Base-by-base conservation (phyloP, 2,329 filamentous ascomycete genomes). In the Trichoderma sp. region DNA sequence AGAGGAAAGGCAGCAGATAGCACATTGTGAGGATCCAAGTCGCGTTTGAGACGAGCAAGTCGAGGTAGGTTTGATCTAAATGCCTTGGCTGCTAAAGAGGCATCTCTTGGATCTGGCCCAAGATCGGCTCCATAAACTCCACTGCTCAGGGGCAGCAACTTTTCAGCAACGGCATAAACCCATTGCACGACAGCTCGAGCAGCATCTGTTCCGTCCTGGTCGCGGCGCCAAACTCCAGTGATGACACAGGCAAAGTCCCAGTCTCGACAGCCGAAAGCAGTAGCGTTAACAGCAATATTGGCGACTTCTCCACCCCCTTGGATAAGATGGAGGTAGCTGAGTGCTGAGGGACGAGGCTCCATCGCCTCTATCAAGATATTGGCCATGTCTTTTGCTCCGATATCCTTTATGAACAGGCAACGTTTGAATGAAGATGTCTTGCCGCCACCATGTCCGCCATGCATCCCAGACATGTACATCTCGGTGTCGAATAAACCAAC, bases 381-480 rank as follows among this genome's bases (percentile, higher is more conserved):
- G 29, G 76, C 73, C 0, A 86, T 49, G 1, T 76, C 65, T 2
- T 2, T 49, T 61, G 67, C 69, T 71, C 80, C 80, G 14, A 89
- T 84, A 47, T 74, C 0, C 69, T 85, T 85, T 8, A 91, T 76
- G 73, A 91, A 90, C 35, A 90, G 53, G 74, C 88, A 90, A 72
- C 88, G 83, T 78, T 90, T 90, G 80, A 91, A 90, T 0, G 88
- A 83, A 11, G 85, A 89, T 0, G 87, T 90, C 79, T 89, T 90
- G 72, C 84, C 83, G 27, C 83, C 79, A 21, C 81, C 81, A 63
- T 90, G 87, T 0, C 87, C 87, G 29, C 85, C 84, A 62, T 90
- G 86, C 84, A 91, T 87, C 14, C 71, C 73, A 2, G 85, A 84
- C 76, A 91, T 82, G 77, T 89, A 88, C 83, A 89, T 86, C 63